Conservation (phyloP, 2,329 filamentous ascomycete species). For the Fusarium secorum region DNA sequence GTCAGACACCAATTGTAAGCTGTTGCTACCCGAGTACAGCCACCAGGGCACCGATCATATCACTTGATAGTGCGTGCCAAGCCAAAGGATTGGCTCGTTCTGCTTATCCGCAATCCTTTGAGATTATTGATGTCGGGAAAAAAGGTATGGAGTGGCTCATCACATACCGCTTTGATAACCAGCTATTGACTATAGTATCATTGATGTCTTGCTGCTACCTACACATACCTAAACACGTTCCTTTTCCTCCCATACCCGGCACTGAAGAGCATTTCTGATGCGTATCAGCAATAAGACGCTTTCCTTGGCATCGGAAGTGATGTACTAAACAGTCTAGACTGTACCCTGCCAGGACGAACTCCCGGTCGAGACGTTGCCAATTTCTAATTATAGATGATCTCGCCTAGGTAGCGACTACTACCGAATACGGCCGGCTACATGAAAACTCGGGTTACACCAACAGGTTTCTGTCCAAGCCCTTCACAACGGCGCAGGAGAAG, state of each 20-base stretch:
- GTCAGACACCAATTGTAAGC: not conserved
- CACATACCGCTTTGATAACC: slow-evolving; percentile 16
- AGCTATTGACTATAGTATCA: not conserved
- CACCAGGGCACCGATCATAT: not conserved
- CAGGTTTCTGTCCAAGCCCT: not conserved
- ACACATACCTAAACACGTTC: not conserved
- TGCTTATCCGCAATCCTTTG: not conserved
- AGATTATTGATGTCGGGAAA: not conserved
- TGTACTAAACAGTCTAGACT: not conserved
- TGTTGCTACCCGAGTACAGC: not conserved
- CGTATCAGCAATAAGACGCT: slow-evolving; percentile 1
- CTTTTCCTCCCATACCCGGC: not conserved
- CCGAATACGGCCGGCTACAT: not conserved
- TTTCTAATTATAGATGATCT: slow-evolving; percentile 31
- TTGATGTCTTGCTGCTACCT: not conserved
- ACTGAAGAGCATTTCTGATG: not conserved
- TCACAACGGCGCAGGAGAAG: not conserved
- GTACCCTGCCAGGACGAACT: not conserved
- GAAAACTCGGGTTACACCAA: slow-evolving; percentile 17
- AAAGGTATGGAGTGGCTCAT: not conserved
- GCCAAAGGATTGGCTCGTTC: not conserved
- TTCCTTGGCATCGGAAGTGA: slow-evolving; percentile 17
- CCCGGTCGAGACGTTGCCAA: not conserved
- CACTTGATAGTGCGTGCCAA: not conserved
- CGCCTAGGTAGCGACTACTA: slow-evolving; percentile 8